Evolutionary conservation across 2,329 filamentous ascomycete genomes (phyloP).

Genomic region (Fusarium verticillioides): DNA sequence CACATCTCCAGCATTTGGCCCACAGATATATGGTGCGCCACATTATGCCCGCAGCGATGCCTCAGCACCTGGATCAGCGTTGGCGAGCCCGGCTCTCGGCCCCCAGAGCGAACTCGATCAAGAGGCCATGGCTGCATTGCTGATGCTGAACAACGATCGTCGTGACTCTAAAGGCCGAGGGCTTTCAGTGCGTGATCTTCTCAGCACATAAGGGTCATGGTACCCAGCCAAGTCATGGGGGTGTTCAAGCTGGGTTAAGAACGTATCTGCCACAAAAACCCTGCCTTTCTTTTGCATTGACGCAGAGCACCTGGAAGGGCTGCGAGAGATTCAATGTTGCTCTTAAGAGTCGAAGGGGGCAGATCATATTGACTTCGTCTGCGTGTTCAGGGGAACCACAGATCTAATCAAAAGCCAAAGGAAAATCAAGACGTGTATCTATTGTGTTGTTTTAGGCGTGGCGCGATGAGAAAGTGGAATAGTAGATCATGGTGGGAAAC

Average conservation of each 20-base stretch:
- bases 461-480: not conserved
- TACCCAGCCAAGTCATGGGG: not conserved
- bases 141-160: constrained; percentile 88
- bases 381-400: not conserved
- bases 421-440: not conserved
- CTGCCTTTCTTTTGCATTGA: not conserved
- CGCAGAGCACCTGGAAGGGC: constrained; percentile 5
- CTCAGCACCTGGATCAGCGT: constrained; percentile 60
- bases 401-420: not conserved
- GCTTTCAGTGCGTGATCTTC: constrained; percentile 65
- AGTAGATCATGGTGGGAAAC: constrained; percentile 9
- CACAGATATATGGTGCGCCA: constrained; percentile 51
- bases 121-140: constrained; percentile 84
- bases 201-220: constrained; percentile 59
- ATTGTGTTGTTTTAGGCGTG: not conserved
- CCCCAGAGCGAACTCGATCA: constrained; percentile 72
- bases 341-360: constrained; percentile 1
- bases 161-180: constrained; percentile 62
- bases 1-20: constrained; percentile 68
- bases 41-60: constrained; percentile 55
- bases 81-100: constrained; percentile 68
- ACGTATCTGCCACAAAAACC: not conserved
- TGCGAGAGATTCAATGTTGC: not conserved
- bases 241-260: not conserved
- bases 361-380: not conserved